Percentiles rank a stretch among this genome's conserved stretches.
These are phyloP conservation scores for Begonia masoniana DNA, from an alignment of 306 rosid species.

Conservation along the genomic window DNA sequence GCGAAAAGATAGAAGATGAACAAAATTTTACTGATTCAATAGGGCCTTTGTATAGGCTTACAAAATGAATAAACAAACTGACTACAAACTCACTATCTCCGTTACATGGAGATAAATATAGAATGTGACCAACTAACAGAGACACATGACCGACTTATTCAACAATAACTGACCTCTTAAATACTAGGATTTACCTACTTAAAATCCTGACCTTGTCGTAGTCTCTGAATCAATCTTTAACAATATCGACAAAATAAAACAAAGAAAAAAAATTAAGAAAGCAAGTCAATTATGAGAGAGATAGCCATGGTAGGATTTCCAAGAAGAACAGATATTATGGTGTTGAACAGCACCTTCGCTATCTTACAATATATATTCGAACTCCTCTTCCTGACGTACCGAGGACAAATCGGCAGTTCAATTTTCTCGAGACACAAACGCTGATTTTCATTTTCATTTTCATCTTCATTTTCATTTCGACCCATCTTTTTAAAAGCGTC, in stretches of 20 bases:
- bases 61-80: too few species aligned
- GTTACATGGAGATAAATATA: too few species aligned
- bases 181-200: too few species aligned
- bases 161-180: too few species aligned
- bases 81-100: too few species aligned
- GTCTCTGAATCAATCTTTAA: too few species aligned
- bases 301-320: constrained; percentile 8
- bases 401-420: not conserved
- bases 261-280: not conserved
- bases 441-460: not conserved
- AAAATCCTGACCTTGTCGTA: too few species aligned
- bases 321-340: constrained; percentile 2
- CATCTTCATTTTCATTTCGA: not conserved
- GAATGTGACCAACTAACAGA: too few species aligned
- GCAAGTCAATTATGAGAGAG: not conserved
- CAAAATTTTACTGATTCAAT: too few species aligned
- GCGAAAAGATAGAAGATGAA: too few species aligned
- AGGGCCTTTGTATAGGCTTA: too few species aligned
- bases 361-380: constrained; percentile 3
- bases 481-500: constrained; percentile 1
- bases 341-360: not conserved
- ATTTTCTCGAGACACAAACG: constrained; percentile 4
- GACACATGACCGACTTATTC: too few species aligned
- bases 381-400: not conserved
- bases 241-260: not conserved